Evolutionary conservation across 345 rosid genomes (phyloP), one percentile per base, ranked within the genome.

Genomic region (Eucalyptus cloeziana): DNA sequence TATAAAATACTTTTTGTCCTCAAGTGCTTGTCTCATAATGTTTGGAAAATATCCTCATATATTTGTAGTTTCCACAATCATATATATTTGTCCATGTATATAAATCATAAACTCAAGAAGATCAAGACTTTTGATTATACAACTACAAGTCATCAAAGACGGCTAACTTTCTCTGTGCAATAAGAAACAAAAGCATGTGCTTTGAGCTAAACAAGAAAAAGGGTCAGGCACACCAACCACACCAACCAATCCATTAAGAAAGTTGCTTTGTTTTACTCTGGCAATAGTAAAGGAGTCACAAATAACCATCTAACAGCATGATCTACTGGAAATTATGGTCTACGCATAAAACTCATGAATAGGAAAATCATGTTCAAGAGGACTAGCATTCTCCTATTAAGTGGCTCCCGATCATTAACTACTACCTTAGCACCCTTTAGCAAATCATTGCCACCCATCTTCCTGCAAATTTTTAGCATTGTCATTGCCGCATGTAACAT

Each of bases 91-190:
- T 13, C 13, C 51, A 49, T 49, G 6, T 13, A 49, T 0, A 49
- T 49, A 49, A 49, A 52, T 19, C 21, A 52, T 52, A 17, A 52
- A 17, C 4, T 19, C 0, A 16, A 4, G 10, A 54, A 54, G 58
- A 19, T 2, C 24, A 54, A 19, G 58, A 54, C 58, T 19, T 8
- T 54, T 21, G 1, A 6, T 22, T 56, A 56, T 1, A 56, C 13
- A 56, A 21, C 27, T 19, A 19, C 12, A 8, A 0, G 60, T 54
- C 24, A 54, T 54, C 5, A 0, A 4, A 54, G 60, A 19, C 0
- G 5, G 27, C 27, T 54, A 54, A 4, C 21, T 54, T 54, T 54
- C 10, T 54, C 0, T 54, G 1, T 22, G 21, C 60, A 54, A 54
- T 4, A 22, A 56, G 62, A 56, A 56, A 56, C 27, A 56, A 56